Evolutionary conservation across 306 rosid genomes (phyloP).

Genomic region (Cicer pinnatifidum): DNA sequence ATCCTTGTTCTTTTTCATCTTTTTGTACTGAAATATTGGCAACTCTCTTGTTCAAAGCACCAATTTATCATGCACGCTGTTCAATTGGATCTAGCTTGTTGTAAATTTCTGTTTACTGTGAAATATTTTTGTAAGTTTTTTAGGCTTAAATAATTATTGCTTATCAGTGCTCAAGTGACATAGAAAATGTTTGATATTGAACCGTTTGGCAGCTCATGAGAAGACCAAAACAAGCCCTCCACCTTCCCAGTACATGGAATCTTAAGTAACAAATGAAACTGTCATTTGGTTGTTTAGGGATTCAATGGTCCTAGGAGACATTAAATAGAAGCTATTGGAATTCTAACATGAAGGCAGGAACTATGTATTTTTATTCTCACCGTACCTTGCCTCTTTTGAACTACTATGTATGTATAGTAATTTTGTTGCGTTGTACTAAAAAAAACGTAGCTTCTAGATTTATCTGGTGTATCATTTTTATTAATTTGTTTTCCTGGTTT

Average conservation of each 20-base stretch:
- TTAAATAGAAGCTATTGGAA: slow-evolving; percentile 48
- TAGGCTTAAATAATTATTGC: not conserved
- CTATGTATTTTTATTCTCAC: slow-evolving; percentile 42
- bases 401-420: slow-evolving; percentile 48
- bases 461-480: slow-evolving; percentile 36
- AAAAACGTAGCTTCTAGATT: slow-evolving; percentile 36
- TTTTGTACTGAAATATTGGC: slow-evolving; percentile 6
- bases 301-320: slow-evolving; percentile 45
- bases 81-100: not conserved
- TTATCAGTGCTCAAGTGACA: slow-evolving; percentile 2
- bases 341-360: slow-evolving; percentile 45
- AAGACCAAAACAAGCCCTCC: slow-evolving; percentile 94
- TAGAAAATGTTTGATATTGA: slow-evolving; percentile 39
- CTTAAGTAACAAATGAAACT: slow-evolving; percentile 50
- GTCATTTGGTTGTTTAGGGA: slow-evolving; percentile 39
- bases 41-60: slow-evolving; percentile 7
- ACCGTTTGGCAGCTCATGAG: slow-evolving; percentile 63
- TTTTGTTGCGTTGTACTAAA: not conserved
- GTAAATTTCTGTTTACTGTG: not conserved
- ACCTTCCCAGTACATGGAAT: slow-evolving; percentile 86
- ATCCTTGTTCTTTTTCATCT: slow-evolving; percentile 27
- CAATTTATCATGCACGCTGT: slow-evolving; percentile 24
- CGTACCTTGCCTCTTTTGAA: slow-evolving; percentile 42
- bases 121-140: slow-evolving; percentile 8
- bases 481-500: slow-evolving; percentile 35